Conservation (phyloP, 805 yeast genomes). For the Saturnispora saitoi region DNA sequence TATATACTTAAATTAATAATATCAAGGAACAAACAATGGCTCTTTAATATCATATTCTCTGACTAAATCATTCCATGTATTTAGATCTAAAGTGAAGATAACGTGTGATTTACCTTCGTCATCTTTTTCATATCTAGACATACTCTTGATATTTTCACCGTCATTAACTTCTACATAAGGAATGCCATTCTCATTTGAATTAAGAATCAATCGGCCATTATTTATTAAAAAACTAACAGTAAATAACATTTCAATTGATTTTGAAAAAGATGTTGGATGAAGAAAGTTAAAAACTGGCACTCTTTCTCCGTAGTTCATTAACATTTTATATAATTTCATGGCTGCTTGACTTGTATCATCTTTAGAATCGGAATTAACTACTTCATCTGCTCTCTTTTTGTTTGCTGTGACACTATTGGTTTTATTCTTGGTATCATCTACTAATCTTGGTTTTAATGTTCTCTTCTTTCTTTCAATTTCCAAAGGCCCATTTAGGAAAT, state of each 20-base stretch:
- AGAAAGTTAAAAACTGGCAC: slow-evolving; percentile 57
- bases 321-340: slow-evolving; percentile 35
- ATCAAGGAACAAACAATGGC: slow-evolving; percentile 29
- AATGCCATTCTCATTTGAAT: slow-evolving; percentile 38
- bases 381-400: slow-evolving; percentile 42
- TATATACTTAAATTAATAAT: not conserved
- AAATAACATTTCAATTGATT: slow-evolving; percentile 77
- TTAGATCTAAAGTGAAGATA: slow-evolving; percentile 61
- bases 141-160: slow-evolving; percentile 16
- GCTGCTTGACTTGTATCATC: slow-evolving; percentile 60
- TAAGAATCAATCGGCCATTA: slow-evolving; percentile 56
- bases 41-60: slow-evolving; percentile 46
- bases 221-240: slow-evolving; percentile 72
- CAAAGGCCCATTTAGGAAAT: slow-evolving; percentile 66
- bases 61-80: slow-evolving; percentile 55
- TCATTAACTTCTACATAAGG: slow-evolving; percentile 26
- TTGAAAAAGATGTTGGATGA: slow-evolving; percentile 69
- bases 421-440: slow-evolving; percentile 33
- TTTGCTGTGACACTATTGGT: slow-evolving; percentile 44
- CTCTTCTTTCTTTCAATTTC: slow-evolving; percentile 47
- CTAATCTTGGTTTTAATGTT: slow-evolving; percentile 28
- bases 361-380: slow-evolving; percentile 39
- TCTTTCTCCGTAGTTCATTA: slow-evolving; percentile 25
- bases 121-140: slow-evolving; percentile 16
- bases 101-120: slow-evolving; percentile 44